Percentiles rank a stretch among this genome's conserved stretches.
These are phyloP conservation scores for Torulaspora pretoriensis DNA, from an alignment of 1,139 yeast species.

Conservation along the genomic window DNA sequence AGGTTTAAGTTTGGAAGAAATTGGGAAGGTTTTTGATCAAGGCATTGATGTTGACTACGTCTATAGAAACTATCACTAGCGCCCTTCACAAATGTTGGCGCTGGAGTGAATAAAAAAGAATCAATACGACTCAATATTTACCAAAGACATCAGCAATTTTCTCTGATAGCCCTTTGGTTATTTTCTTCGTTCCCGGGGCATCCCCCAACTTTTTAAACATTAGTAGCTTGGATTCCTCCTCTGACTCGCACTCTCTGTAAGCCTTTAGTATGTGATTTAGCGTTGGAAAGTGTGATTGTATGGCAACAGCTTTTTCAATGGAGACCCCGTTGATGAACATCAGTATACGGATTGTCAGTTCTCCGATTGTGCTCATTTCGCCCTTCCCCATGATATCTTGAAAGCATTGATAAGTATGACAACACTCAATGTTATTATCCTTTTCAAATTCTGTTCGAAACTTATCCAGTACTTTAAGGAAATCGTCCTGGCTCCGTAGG, in stretches of 20 bases:
- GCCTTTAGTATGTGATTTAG: slow-evolving; percentile 37
- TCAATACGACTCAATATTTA: slow-evolving; percentile 1
- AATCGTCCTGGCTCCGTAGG: slow-evolving; percentile 52
- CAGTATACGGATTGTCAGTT: slow-evolving; percentile 69
- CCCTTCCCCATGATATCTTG: slow-evolving; percentile 69
- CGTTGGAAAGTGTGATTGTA: slow-evolving; percentile 47
- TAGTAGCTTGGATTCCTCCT: slow-evolving; percentile 41
- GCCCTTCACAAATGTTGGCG: background rate
- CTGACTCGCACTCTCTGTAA: slow-evolving; percentile 36
- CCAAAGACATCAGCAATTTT: slow-evolving; percentile 65
- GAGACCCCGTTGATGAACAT: slow-evolving; percentile 79
- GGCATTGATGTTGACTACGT: slow-evolving; percentile 40
- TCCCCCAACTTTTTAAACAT: slow-evolving; percentile 45
- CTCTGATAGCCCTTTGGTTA: slow-evolving; percentile 57
- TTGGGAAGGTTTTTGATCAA: slow-evolving; percentile 40
- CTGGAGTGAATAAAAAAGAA: background rate
- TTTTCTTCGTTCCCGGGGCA: slow-evolving; percentile 58
- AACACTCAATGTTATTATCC: slow-evolving; percentile 44
- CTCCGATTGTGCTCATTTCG: slow-evolving; percentile 66
- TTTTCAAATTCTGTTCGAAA: slow-evolving; percentile 46
- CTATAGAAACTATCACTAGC: slow-evolving; percentile 32
- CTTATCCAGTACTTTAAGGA: slow-evolving; percentile 39
- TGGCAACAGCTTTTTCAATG: slow-evolving; percentile 74
- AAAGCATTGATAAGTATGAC: slow-evolving; percentile 63
- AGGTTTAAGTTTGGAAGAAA: slow-evolving; percentile 45